These are phyloP conservation scores for Penicillium ochrochloron DNA, from an alignment of 495 filamentous ascomycete species.

Conservation along the genomic window DNA sequence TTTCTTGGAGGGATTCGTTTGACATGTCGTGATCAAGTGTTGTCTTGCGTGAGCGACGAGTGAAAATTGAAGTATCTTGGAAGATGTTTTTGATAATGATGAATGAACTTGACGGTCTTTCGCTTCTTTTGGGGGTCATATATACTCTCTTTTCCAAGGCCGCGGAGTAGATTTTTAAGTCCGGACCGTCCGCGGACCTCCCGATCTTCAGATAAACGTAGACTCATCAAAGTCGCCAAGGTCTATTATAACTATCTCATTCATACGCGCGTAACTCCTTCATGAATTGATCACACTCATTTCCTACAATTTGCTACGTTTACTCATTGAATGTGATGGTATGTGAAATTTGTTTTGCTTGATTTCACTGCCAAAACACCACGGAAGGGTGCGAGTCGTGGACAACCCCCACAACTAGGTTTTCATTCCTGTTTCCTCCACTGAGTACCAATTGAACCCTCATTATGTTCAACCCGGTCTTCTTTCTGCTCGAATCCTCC, in stretches of 20 bases:
- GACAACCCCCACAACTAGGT: constrained; percentile 7
- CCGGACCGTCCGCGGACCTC: constrained; percentile 1
- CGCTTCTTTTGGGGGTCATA: background rate
- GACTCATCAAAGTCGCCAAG: background rate
- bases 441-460: background rate
- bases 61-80: background rate
- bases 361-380: background rate
- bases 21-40: background rate
- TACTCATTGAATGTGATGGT: background rate
- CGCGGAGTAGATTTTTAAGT: background rate
- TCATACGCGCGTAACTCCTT: background rate
- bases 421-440: background rate
- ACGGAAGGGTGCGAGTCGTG: constrained; percentile 14
- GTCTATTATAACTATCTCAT: background rate
- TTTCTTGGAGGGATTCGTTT: constrained; percentile 3
- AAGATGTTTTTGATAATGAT: background rate
- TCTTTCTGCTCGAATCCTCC: background rate
- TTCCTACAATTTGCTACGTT: background rate
- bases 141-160: background rate
- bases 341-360: background rate
- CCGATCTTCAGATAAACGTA: background rate
- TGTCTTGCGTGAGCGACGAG: background rate
- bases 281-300: background rate
- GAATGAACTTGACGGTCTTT: background rate
- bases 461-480: background rate